Conservation (phyloP, 1,139 yeast genomes). For the Yamadazyma songkhlaensis region DNA sequence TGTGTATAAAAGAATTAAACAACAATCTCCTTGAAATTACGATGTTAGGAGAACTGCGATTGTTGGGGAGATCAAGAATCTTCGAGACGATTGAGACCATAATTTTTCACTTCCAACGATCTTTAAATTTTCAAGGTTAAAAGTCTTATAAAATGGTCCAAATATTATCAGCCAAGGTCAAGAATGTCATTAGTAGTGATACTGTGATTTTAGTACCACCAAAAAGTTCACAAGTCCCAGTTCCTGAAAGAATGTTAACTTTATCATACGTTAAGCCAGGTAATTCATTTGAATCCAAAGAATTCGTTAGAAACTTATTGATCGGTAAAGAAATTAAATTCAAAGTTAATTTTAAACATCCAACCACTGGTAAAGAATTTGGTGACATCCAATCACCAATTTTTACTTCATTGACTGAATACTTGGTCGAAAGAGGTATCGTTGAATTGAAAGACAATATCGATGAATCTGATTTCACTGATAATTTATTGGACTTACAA, state of each 20-base stretch:
- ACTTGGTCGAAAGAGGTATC: conserved; percentile 56
- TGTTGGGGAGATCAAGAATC: too few relatives aligned
- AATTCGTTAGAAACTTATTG: conserved; percentile 58
- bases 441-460: conserved; percentile 63
- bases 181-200: conserved; percentile 71
- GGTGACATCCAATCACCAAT: conserved; percentile 72
- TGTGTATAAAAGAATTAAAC: too few relatives aligned
- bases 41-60: too few relatives aligned
- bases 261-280: conserved; percentile 59
- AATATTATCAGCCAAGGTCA: conserved; percentile 49
- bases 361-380: conserved; percentile 57
- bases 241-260: conserved; percentile 60
- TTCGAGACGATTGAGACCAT: too few relatives aligned
- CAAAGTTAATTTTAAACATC: conserved; percentile 51
- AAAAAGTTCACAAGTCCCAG: conserved; percentile 41
- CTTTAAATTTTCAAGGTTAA: background rate
- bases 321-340: conserved; percentile 69
- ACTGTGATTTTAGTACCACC: conserved; percentile 66
- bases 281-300: conserved; percentile 55
- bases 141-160: conserved; percentile 1
- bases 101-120: background rate
- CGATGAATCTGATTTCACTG: conserved; percentile 31
- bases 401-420: conserved; percentile 57
- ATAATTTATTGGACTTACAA: conserved; percentile 32
- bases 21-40: too few relatives aligned